phyloP scores from a whole-genome alignment of 2,329 filamentous ascomycete genomes.

The Diplodia mutila region DNA sequence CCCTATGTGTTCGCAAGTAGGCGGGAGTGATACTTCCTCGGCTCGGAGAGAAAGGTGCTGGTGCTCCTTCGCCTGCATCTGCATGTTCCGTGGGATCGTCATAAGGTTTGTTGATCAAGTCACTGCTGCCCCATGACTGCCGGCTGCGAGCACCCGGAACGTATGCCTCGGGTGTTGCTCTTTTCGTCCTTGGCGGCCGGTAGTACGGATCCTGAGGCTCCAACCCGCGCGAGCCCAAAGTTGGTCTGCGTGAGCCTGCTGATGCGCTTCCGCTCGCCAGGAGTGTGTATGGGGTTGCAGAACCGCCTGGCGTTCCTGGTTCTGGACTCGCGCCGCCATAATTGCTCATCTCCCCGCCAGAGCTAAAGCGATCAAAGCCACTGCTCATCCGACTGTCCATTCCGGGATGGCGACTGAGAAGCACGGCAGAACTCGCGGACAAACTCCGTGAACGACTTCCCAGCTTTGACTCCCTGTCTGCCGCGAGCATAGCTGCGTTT shows the following conservation, averaged over 20 bases:
- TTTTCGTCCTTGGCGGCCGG: conserved; percentile 75
- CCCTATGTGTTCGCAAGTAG: conserved; percentile 54
- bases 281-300: conserved; percentile 73
- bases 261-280: conserved; percentile 58
- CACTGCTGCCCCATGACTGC: conserved; percentile 51
- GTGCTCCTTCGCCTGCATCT: conserved; percentile 37
- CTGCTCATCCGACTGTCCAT: conserved; percentile 43
- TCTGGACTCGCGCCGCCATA: conserved; percentile 65
- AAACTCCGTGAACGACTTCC: conserved; percentile 59
- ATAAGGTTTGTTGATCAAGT: conserved; percentile 52
- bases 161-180: conserved; percentile 58
- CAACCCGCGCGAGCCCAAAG: conserved; percentile 38
- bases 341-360: conserved; percentile 55
- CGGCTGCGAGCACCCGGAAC: conserved; percentile 49
- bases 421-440: conserved; percentile 64
- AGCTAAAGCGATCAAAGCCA: conserved; percentile 57
- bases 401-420: conserved; percentile 47
- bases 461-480: conserved; percentile 62
- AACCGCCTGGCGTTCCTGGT: conserved; percentile 73
- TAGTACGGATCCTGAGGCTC: conserved; percentile 76
- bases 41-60: conserved; percentile 34
- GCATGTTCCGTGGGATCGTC: conserved; percentile 45
- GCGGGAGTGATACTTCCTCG: conserved; percentile 48
- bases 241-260: conserved; percentile 44
- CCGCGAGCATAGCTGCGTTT: conserved; percentile 76